phyloP scores from a whole-genome alignment of 1,139 yeast genomes.

The Neolecta irregularis region DNA sequence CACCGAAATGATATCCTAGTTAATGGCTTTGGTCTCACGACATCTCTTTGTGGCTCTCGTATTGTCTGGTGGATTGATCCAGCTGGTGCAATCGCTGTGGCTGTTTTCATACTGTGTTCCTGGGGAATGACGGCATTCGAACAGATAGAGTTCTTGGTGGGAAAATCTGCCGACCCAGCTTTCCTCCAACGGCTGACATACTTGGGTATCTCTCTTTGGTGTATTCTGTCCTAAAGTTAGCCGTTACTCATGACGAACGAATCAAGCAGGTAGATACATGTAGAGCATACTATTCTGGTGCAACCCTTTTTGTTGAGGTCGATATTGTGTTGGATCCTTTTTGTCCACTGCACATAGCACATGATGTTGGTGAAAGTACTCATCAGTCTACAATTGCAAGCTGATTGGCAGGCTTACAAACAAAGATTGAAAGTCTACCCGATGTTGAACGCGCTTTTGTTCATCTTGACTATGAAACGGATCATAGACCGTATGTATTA shows the following conservation, averaged over 20 bases:
- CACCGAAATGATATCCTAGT: conserved; percentile 16
- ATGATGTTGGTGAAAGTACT: conserved; percentile 16
- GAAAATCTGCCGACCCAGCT: conserved; percentile 14
- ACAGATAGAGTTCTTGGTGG: conserved; percentile 15
- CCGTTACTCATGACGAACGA: conserved; percentile 14
- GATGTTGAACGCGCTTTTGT: conserved; percentile 17
- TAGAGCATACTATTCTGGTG: conserved; percentile 15
- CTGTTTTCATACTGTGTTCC: conserved; percentile 10
- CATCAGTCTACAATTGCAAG: too few species aligned
- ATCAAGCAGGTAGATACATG: conserved; percentile 15
- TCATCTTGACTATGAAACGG: conserved; percentile 16
- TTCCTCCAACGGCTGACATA: conserved; percentile 16
- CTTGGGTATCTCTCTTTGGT: conserved; percentile 4
- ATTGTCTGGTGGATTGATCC: conserved; percentile 17
- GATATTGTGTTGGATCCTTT: conserved; percentile 15
- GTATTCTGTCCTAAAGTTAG: conserved; percentile 1
- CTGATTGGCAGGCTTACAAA: too few species aligned
- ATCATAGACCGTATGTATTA: conserved; percentile 16
- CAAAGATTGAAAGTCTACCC: conserved; percentile 15
- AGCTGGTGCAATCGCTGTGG: conserved; percentile 15
- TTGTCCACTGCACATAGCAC: conserved; percentile 11
- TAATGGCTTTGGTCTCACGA: conserved; percentile 16
- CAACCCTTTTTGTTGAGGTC: conserved; percentile 15
- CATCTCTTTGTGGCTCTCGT: conserved; percentile 15
- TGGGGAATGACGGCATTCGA: conserved; percentile 14